phyloP scores from a whole-genome alignment of 257 asterid species.

The Solanum sitiens region DNA sequence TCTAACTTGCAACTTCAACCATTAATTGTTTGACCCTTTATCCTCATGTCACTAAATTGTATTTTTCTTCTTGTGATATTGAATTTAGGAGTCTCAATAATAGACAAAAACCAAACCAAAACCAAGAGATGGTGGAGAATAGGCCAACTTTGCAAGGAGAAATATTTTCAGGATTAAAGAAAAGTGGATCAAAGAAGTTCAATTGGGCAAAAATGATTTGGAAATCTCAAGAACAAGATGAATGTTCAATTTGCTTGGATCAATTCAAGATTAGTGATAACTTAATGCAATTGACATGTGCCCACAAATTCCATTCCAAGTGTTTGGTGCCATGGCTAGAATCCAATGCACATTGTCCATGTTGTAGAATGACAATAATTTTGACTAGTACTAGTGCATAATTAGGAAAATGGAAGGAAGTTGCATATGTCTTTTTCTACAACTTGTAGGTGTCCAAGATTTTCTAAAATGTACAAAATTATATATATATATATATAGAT shows the following conservation, averaged over 20 bases:
- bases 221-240: constrained; percentile 52
- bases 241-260: constrained; percentile 77
- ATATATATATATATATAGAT: neutral
- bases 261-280: constrained; percentile 22
- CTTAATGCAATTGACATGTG: constrained; percentile 58
- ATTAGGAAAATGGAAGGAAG: neutral
- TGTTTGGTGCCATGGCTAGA: constrained; percentile 76
- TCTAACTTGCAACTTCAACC: neutral
- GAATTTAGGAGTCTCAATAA: neutral
- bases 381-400: neutral
- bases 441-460: neutral
- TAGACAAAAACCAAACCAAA: neutral
- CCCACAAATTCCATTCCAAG: constrained; percentile 51
- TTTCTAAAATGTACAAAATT: neutral
- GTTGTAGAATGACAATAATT: constrained; percentile 32
- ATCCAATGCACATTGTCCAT: constrained; percentile 56
- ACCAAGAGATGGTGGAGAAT: neutral
- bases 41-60: neutral
- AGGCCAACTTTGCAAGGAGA: neutral
- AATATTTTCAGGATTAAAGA: constrained; percentile 15
- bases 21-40: neutral
- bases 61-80: neutral
- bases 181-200: constrained; percentile 33
- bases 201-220: constrained; percentile 48
- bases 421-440: neutral